Evolutionary conservation across 2,329 filamentous ascomycete species (phyloP), one percentile per base, ranked within the genome.

Genomic region (Claviceps sp.): DNA sequence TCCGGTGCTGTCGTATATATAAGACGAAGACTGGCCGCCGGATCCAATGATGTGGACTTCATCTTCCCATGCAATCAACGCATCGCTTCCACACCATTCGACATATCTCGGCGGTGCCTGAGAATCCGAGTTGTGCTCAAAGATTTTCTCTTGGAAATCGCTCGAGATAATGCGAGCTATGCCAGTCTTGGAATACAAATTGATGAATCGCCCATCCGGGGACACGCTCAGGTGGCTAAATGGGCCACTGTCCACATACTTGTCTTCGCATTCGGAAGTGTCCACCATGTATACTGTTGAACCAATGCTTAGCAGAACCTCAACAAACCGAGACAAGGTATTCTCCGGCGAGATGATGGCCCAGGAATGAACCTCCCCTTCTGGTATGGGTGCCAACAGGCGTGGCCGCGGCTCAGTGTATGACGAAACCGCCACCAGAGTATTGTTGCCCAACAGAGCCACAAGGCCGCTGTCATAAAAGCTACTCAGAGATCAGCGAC

Each of bases 401-500:
- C 87, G 90, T 3, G 93, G 91, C 13, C 93, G 81, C 37, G 93
- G 93, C 65, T 98, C 93, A 45, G 88, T 77, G 65, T 97, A 97
- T 38, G 86, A 85, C 4, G 87, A 81, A n/a, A 98, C 89, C 0
- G 87, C 81, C 45, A 98, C 76, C 41, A 98, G 72, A 46, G 84
- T 78, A 65, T 96, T 96, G 70, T 96, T 95, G 10, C 83, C 82
- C 19, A 97, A 78, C 41, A 98, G 74, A 7, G 90, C 93, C 24
- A 97, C 91, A 67, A 98, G 89, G n/a, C 93, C 93, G 34, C 81
- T 82, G 48, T 84, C 81, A 73, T 94, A 97, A 71, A 98, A 98
- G 13, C 70, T 73, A 41, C 7, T 37, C 11, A 44, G 19, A 14
- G 43, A 5, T 47, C 14, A 47, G 45, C 45, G 30, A 22, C 4